Evolutionary conservation across 2,329 filamentous ascomycete species (phyloP).

Genomic region (Fonsecaea monophora): DNA sequence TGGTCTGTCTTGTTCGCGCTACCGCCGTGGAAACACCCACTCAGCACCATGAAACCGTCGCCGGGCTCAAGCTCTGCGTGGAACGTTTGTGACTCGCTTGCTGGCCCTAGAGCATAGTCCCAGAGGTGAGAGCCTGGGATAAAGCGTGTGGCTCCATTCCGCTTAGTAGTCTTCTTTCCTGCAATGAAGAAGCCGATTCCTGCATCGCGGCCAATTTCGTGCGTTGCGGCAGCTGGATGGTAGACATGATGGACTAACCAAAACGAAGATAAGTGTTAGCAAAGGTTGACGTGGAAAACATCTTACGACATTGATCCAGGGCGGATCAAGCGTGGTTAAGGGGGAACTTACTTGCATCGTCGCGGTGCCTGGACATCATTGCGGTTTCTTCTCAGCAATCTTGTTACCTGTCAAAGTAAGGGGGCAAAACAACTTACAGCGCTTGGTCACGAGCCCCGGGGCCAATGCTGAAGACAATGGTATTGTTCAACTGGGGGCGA

Average conservation of each 20-base stretch:
- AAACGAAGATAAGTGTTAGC: not conserved
- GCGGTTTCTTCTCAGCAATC: not conserved
- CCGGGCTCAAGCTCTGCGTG: slow-evolving; percentile 46
- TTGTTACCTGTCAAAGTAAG: not conserved
- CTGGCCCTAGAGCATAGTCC: slow-evolving; percentile 34
- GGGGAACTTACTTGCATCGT: slow-evolving; percentile 32
- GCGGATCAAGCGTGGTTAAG: slow-evolving; percentile 4
- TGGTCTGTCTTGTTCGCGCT: slow-evolving; percentile 34
- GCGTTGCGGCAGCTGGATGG: slow-evolving; percentile 25
- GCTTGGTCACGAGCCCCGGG: slow-evolving; percentile 45
- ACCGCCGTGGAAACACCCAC: slow-evolving; percentile 47
- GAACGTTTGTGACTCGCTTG: slow-evolving; percentile 29
- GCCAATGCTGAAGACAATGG: slow-evolving; percentile 48
- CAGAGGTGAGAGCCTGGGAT: slow-evolving; percentile 44
- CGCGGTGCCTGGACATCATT: slow-evolving; percentile 26
- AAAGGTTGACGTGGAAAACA: not conserved
- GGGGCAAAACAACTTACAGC: slow-evolving; percentile 25
- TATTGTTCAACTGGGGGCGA: slow-evolving; percentile 43
- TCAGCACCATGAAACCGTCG: slow-evolving; percentile 49
- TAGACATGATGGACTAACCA: slow-evolving; percentile 35
- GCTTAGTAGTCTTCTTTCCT: slow-evolving; percentile 39
- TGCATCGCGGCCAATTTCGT: slow-evolving; percentile 40
- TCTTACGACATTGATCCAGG: not conserved
- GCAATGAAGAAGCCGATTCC: slow-evolving; percentile 42
- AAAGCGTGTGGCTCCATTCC: slow-evolving; percentile 45